phyloP scores from a whole-genome alignment of 805 yeast species.

The Groenewaldozyma salmanticensis region DNA sequence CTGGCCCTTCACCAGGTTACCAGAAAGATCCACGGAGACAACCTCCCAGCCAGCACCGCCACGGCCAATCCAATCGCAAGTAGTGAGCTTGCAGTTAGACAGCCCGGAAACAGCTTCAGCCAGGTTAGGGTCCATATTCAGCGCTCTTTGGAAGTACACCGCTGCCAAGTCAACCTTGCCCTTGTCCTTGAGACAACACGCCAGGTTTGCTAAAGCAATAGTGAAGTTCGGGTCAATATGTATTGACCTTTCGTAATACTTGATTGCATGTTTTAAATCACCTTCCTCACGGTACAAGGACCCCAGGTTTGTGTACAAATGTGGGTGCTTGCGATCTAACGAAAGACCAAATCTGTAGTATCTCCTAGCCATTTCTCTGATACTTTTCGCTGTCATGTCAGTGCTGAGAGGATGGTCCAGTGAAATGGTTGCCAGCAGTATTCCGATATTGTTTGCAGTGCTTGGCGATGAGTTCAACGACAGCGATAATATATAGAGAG shows the following conservation, averaged over 20 bases:
- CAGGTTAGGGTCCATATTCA: constrained; percentile 21
- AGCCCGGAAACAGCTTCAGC: constrained; percentile 26
- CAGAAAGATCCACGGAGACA: constrained; percentile 20
- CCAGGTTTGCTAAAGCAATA: constrained; percentile 26
- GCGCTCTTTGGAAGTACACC: constrained; percentile 23
- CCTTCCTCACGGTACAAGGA: constrained; percentile 27
- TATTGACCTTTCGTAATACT: constrained; percentile 25
- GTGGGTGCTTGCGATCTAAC: constrained; percentile 26
- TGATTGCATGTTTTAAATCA: constrained; percentile 19
- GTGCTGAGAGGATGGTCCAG: constrained; percentile 1
- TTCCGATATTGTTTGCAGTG: constrained; percentile 27
- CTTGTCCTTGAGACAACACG: constrained; percentile 25
- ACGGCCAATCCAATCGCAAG: constrained; percentile 26
- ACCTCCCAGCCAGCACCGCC: constrained; percentile 22
- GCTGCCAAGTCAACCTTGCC: constrained; percentile 24
- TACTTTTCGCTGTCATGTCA: constrained; percentile 1
- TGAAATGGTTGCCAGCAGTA: constrained; percentile 19
- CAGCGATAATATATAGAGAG: constrained; percentile 23
- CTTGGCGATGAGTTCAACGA: constrained; percentile 24
- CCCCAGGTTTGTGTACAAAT: constrained; percentile 26
- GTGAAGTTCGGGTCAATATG: constrained; percentile 22
- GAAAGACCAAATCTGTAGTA: constrained; percentile 24
- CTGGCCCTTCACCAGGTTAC: constrained; percentile 11
- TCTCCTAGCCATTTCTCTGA: constrained; percentile 19
- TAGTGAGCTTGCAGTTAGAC: constrained; percentile 22